Evolutionary conservation across 305 asterid species (phyloP), one percentile per base, ranked within the genome.

Genomic region (Solanum hybrid): DNA sequence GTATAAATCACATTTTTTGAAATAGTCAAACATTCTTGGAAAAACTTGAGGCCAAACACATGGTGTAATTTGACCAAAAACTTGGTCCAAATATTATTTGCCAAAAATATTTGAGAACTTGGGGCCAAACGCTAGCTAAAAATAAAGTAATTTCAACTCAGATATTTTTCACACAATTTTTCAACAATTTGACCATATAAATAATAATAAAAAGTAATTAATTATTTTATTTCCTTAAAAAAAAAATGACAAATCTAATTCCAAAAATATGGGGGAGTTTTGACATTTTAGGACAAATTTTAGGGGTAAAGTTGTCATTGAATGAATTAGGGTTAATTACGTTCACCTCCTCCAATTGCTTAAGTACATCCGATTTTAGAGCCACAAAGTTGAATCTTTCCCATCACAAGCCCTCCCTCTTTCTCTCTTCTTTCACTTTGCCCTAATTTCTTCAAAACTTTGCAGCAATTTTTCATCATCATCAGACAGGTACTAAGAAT

Each of bases 311-410:
- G 76, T 85, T 14, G 88, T 85, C 76, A 85, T 85, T 57, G 10
- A 33, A 11, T 22, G 77, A 85, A 33, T 61, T 57, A 85, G 88
- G 88, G 88, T 61, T 85, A 85, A 85, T 85, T 85, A 33, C 88
- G 22, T 33, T 85, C 51, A 13, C 77, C 88, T 85, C 88, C 88
- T 74, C 73, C 24, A 85, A 85, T 33, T 85, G 75, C 88, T 31
- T 11, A 85, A 57, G 33, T 33, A 22, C 77, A 33, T 85, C 88
- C 46, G 22, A 85, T 33, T 85, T 71, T 18, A 33, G 22, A 31
- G 88, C 88, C 88, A 85, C 76, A 85, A 85, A 85, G 40, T 85
- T 85, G 74, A 51, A 57, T 85, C 88, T 85, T 69, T 57, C 33
- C 29, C 76, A 57, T 85, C 74, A 22, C 40, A 8, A 16, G 29